Evolutionary conservation across 2,329 filamentous ascomycete genomes (phyloP).

Genomic region (Trichoderma brevicompactum): DNA sequence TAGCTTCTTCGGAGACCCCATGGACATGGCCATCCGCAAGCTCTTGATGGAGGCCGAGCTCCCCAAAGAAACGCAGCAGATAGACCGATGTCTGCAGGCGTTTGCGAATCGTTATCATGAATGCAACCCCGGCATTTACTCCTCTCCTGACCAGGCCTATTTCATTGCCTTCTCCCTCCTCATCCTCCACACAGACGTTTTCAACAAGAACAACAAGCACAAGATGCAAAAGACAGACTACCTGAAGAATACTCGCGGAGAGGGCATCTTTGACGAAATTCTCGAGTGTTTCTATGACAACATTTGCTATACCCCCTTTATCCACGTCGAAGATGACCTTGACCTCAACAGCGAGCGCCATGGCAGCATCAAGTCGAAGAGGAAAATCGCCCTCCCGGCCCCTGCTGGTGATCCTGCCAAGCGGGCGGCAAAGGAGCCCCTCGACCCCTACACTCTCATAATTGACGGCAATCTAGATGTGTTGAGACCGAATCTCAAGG

Average conservation of each 20-base stretch:
- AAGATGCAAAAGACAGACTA: conserved; percentile 98
- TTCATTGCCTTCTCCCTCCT: conserved; percentile 97
- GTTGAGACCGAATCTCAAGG: conserved; percentile 82
- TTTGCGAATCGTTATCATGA: conserved; percentile 98
- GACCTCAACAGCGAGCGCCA: conserved; percentile 78
- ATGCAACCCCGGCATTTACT: conserved; percentile 96
- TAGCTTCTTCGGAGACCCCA: conserved; percentile 92
- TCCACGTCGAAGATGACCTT: conserved; percentile 91
- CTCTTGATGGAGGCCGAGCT: conserved; percentile 95
- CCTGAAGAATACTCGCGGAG: conserved; percentile 88
- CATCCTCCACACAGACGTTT: conserved; percentile 97
- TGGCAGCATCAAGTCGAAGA: conserved; percentile 71
- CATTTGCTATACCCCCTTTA: conserved; percentile 96
- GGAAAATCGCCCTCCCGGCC: conserved; percentile 70
- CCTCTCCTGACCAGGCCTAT: conserved; percentile 91
- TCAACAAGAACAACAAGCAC: conserved; percentile 99
- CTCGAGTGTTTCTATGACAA: conserved; percentile 98
- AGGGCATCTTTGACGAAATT: conserved; percentile 92
- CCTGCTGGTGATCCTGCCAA: conserved; percentile 57
- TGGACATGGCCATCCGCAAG: conserved; percentile 97
- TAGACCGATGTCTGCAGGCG: conserved; percentile 89
- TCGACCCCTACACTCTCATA: conserved; percentile 94
- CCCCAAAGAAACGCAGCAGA: conserved; percentile 97
- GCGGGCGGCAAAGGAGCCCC: conserved; percentile 75
- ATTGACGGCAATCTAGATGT: conserved; percentile 85